These are phyloP conservation scores for Manihot esculenta DNA, from an alignment of 441 rosid species.

Conservation along the genomic window DNA sequence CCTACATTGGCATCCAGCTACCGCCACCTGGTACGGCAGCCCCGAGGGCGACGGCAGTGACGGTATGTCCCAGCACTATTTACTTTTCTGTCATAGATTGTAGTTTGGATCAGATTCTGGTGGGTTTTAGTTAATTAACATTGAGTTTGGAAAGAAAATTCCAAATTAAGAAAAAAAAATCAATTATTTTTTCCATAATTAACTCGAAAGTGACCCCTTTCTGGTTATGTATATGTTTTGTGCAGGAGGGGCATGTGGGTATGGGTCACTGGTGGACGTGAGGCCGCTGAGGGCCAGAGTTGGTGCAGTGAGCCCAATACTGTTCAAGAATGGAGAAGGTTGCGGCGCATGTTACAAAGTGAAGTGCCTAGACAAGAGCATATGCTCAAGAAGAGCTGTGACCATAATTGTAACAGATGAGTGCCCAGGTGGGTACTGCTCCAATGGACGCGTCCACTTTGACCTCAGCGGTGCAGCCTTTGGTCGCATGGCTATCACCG, in stretches of 20 bases:
- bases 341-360: slow-evolving; percentile 95
- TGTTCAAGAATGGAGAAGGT: slow-evolving; percentile 83
- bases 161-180: neutral
- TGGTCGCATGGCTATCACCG: slow-evolving; percentile 80
- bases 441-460: slow-evolving; percentile 64
- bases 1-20: slow-evolving; percentile 71
- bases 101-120: neutral
- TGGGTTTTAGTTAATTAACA: neutral
- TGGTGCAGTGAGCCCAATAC: slow-evolving; percentile 84
- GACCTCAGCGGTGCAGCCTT: slow-evolving; percentile 96
- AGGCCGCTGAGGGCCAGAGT: slow-evolving; percentile 82
- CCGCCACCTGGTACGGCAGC: slow-evolving; percentile 96
- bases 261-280: slow-evolving; percentile 85
- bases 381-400: slow-evolving; percentile 80
- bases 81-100: neutral
- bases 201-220: too few relatives aligned
- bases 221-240: neutral
- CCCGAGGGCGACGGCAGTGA: slow-evolving; percentile 95
- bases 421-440: slow-evolving; percentile 79
- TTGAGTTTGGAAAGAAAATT: neutral
- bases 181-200: too few relatives aligned
- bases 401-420: slow-evolving; percentile 88
- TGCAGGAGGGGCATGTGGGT: slow-evolving; percentile 97
- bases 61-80: slow-evolving; percentile 35
- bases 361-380: slow-evolving; percentile 63